Percentiles rank a stretch among this genome's conserved stretches.
phyloP scores from a whole-genome alignment of 1,284 basidiomycete genomes.

The Cryptococcus sp. region DNA sequence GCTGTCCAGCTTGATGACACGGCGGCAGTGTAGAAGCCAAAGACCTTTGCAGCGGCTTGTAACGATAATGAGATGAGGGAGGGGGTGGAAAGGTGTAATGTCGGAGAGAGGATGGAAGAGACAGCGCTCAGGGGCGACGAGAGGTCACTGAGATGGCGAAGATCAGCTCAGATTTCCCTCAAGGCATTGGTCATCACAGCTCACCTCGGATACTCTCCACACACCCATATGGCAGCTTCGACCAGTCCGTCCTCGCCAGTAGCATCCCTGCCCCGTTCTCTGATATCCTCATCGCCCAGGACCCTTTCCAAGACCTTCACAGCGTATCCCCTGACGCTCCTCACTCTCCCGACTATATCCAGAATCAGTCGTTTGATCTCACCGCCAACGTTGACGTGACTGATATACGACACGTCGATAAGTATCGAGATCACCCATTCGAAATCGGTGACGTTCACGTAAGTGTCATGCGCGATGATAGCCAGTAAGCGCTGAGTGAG shows the following conservation, averaged over 20 bases:
- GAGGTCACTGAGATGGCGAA: constrained; percentile 21
- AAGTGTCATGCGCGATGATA: constrained; percentile 79
- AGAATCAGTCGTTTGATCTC: constrained; percentile 80
- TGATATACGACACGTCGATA: constrained; percentile 83
- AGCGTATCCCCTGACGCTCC: constrained; percentile 72
- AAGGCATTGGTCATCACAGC: constrained; percentile 41
- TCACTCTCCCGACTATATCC: constrained; percentile 82
- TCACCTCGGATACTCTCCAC: constrained; percentile 85
- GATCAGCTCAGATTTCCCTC: constrained; percentile 7
- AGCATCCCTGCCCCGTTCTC: constrained; percentile 58
- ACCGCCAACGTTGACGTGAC: constrained; percentile 71
- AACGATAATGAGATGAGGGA: constrained; percentile 74
- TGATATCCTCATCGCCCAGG: constrained; percentile 72
- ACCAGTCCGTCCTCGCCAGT: constrained; percentile 75
- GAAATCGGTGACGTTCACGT: constrained; percentile 86
- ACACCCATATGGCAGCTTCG: constrained; percentile 92
- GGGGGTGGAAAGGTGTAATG: constrained; percentile 61
- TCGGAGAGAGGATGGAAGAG: constrained; percentile 60
- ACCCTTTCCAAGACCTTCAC: constrained; percentile 78
- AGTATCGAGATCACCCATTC: constrained; percentile 96
- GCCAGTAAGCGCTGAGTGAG: constrained; percentile 78
- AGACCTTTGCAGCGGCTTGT: constrained; percentile 82
- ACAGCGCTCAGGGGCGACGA: constrained; percentile 51
- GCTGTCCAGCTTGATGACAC: constrained; percentile 70
- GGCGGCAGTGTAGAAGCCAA: constrained; percentile 77